Base-by-base conservation (phyloP, 1,139 yeast species). In the Taphrina populina region DNA sequence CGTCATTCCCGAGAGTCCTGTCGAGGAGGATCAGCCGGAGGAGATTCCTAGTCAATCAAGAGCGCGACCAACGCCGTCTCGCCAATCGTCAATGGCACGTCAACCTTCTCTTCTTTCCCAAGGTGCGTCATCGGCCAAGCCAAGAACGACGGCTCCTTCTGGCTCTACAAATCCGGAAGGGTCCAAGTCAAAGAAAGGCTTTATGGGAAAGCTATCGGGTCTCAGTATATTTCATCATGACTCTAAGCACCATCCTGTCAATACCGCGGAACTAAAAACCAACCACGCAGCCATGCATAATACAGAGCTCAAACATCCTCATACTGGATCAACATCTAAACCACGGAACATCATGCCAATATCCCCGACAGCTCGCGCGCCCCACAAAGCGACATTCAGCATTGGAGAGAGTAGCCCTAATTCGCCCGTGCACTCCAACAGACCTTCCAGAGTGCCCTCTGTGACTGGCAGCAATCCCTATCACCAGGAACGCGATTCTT, bases 191-290 rank as follows among this genome's bases (percentile, higher is more conserved):
- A 43, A 43, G 36, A 26, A 26, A 11, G 47, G 47, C 1, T 21
- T 43, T 8, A 19, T 43, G 35, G 20, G 47, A 21, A 43, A 43
- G 32, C 37, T 43, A 29, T 43, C 47, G 5, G 47, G 47, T 10
- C 4, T 43, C 27, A 43, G 32, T 37, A 37, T 20, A 27, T 19
- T 36, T 19, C 47, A 43, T 21, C 35, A 43, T 20, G 37, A 43
- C 11, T 37, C 43, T 27, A 40, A 40, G 13, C 20, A 40, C 23
- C 45, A 27, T 13, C 13, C 34, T 27, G 19, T 3, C 11, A 27
- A 27, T 13, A 7, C 45, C 15, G 11, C 34, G 13, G 45, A 40
- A 8, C n/a, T 17, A 21, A 40, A 40, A 23, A 13, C 35, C 6
- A 23, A 32, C 8, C 33, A 40, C n/a, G 45, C 34, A n/a, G 45